phyloP scores from a whole-genome alignment of 1,139 yeast genomes.

The Hyphopichia burtonii region DNA sequence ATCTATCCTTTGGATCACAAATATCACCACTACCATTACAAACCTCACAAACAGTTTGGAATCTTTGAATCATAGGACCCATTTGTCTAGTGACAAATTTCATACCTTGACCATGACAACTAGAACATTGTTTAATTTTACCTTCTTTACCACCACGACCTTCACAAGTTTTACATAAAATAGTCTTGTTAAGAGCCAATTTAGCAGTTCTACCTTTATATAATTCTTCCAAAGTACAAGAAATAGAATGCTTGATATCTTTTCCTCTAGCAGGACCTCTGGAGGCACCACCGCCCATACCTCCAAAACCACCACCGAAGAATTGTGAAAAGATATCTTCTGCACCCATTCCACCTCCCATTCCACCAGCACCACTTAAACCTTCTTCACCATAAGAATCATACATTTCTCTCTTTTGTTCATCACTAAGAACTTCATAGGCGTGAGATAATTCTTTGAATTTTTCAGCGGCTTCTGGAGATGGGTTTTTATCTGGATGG shows the following conservation, averaged over 20 bases:
- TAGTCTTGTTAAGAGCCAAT: slow-evolving; percentile 89
- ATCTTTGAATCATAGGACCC: slow-evolving; percentile 99
- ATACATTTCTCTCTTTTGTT: slow-evolving; percentile 84
- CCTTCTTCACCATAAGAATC: slow-evolving; percentile 95
- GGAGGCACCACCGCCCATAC: slow-evolving; percentile 62
- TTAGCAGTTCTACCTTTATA: slow-evolving; percentile 95
- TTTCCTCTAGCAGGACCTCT: slow-evolving; percentile 87
- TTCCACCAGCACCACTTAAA: slow-evolving; percentile 69
- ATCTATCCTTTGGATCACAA: slow-evolving; percentile 83
- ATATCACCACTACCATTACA: slow-evolving; percentile 94
- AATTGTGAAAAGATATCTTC: slow-evolving; percentile 92
- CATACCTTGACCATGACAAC: slow-evolving; percentile 89
- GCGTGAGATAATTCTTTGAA: slow-evolving; percentile 91
- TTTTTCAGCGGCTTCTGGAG: slow-evolving; percentile 91
- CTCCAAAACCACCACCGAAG: slow-evolving; percentile 61
- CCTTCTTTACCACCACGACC: slow-evolving; percentile 98
- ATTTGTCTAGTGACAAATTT: slow-evolving; percentile 94
- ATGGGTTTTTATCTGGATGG: slow-evolving; percentile 86
- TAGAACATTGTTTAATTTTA: slow-evolving; percentile 79
- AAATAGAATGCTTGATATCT: slow-evolving; percentile 86
- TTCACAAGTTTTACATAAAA: slow-evolving; percentile 82
- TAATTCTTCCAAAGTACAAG: slow-evolving; percentile 86
- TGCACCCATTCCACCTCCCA: slow-evolving; percentile 76
- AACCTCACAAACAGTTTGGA: slow-evolving; percentile 90
- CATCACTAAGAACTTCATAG: slow-evolving; percentile 82